These are phyloP conservation scores for Clarkia xantiana DNA, from an alignment of 345 rosid species.

Conservation along the genomic window DNA sequence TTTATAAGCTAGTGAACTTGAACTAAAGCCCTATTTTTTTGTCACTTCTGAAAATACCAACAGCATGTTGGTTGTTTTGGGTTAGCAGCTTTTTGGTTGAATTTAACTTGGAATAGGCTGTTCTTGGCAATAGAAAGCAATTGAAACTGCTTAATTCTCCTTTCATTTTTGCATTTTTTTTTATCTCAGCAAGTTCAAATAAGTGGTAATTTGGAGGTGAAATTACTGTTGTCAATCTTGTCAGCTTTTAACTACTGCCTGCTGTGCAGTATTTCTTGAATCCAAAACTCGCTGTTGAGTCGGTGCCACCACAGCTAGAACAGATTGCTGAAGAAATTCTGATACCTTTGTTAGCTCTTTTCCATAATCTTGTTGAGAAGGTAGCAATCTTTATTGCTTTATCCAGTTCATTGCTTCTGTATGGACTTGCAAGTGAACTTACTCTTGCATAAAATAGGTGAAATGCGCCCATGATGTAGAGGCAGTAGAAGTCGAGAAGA, in stretches of 20 bases:
- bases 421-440: constrained; percentile 6
- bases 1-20: no score
- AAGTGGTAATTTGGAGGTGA: no score
- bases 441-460: constrained; percentile 36
- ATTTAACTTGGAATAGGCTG: no score
- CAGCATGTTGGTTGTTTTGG: no score
- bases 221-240: no score
- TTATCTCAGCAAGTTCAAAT: no score
- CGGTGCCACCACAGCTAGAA: constrained; percentile 70
- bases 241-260: constrained; percentile 4
- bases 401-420: background rate
- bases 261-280: constrained; percentile 56
- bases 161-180: no score
- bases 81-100: no score
- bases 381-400: constrained; percentile 20
- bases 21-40: no score
- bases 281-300: constrained; percentile 73
- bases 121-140: no score
- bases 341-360: constrained; percentile 45
- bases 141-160: no score
- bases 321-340: constrained; percentile 50
- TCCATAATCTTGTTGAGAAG: constrained; percentile 49
- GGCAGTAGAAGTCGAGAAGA: constrained; percentile 43
- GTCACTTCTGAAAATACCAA: no score
- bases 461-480: constrained; percentile 15